Evolutionary conservation across 345 rosid genomes (phyloP).

Genomic region (Dipteronia dyeriana): DNA sequence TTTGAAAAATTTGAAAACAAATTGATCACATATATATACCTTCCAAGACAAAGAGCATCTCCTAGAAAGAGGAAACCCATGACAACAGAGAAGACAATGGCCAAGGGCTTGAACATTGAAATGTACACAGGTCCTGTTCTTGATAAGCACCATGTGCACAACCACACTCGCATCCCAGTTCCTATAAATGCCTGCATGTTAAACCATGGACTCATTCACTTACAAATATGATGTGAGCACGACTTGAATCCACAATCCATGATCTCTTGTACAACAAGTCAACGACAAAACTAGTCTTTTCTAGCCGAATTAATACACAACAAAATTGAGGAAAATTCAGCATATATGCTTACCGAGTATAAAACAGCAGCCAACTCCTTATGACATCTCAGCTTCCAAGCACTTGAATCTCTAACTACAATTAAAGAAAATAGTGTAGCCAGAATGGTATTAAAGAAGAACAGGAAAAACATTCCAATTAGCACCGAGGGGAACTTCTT

Average conservation of each 20-base stretch:
- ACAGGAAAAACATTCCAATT: constrained; percentile 25
- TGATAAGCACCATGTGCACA: constrained; percentile 28
- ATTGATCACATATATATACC: constrained; percentile 14
- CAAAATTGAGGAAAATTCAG: not conserved
- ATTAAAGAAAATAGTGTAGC: constrained; percentile 30
- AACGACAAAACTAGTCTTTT: too few species aligned
- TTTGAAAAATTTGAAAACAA: too few species aligned
- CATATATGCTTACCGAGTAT: constrained; percentile 25
- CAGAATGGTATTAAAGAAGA: constrained; percentile 26
- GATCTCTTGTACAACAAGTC: too few species aligned
- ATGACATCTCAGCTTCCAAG: constrained; percentile 43
- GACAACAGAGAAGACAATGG: constrained; percentile 21
- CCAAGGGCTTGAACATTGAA: constrained; percentile 38
- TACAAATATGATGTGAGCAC: too few species aligned
- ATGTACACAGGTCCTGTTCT: constrained; percentile 34
- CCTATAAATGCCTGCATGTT: constrained; percentile 22
- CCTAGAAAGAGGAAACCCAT: constrained; percentile 24
- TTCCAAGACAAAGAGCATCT: constrained; percentile 29
- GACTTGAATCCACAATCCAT: too few species aligned
- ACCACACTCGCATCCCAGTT: not conserved
- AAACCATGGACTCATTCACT: not conserved
- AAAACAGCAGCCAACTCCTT: constrained; percentile 29
- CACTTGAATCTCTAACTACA: constrained; percentile 33
- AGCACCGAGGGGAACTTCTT: constrained; percentile 36
- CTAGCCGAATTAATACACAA: too few species aligned